Evolutionary conservation across 2,329 filamentous ascomycete genomes (phyloP).

Genomic region (Penicillium sp.): DNA sequence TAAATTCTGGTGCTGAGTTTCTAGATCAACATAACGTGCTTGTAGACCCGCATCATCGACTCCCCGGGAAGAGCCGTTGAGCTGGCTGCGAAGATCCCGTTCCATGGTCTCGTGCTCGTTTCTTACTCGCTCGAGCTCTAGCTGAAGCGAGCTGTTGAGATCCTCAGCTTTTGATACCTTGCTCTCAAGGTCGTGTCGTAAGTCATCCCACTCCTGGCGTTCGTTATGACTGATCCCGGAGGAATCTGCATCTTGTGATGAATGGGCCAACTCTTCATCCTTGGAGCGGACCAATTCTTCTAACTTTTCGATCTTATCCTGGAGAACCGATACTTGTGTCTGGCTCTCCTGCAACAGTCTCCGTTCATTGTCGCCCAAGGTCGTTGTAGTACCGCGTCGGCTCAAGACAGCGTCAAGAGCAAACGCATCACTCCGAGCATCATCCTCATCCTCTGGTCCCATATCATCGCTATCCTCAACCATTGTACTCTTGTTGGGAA

Average conservation of each 20-base stretch:
- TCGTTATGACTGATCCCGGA: constrained; percentile 49
- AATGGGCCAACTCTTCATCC: constrained; percentile 58
- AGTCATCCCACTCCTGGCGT: constrained; percentile 60
- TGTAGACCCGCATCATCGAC: constrained; percentile 49
- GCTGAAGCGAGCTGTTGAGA: constrained; percentile 68
- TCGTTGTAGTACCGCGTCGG: constrained; percentile 43
- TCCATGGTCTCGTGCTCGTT: constrained; percentile 58
- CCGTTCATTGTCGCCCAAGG: constrained; percentile 53
- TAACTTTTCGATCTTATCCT: constrained; percentile 62
- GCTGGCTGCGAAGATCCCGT: constrained; percentile 54
- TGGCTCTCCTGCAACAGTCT: constrained; percentile 72
- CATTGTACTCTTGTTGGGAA: constrained; percentile 96
- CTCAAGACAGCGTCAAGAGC: constrained; percentile 48
- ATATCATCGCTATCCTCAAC: constrained; percentile 84
- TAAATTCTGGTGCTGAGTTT: constrained; percentile 57
- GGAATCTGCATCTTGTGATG: constrained; percentile 48
- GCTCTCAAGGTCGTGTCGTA: constrained; percentile 59
- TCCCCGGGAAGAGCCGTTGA: constrained; percentile 40
- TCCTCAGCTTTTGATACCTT: constrained; percentile 66
- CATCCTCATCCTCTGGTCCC: constrained; percentile 48
- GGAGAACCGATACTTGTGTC: constrained; percentile 63
- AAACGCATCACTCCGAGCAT: constrained; percentile 56
- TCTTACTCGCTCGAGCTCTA: constrained; percentile 66
- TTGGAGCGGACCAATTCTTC: constrained; percentile 62
- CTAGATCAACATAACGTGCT: constrained; percentile 50